Conservation (phyloP, 139 green algal genomes). For the Raphidocelis subcapitata region DNA sequence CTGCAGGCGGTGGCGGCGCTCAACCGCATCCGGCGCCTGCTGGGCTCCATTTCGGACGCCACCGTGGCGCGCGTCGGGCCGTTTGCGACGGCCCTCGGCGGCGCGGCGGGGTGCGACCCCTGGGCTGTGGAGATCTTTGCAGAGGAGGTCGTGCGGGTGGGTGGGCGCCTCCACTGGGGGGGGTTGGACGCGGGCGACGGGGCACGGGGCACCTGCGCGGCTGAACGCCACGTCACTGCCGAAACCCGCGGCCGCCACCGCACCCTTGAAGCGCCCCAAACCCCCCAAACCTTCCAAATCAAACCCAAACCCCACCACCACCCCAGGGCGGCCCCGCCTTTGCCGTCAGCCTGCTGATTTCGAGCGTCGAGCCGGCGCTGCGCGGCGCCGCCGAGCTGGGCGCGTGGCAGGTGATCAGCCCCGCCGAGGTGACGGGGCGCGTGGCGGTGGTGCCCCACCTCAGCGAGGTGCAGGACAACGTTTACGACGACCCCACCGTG, state of each 20-base stretch:
- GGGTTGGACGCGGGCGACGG: too few species aligned
- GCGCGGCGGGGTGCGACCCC: constrained; percentile 75
- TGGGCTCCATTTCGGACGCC: constrained; percentile 45
- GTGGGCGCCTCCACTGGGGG: background rate
- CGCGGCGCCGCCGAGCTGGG: constrained; percentile 81
- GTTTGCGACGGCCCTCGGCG: constrained; percentile 59
- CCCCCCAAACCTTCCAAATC: too few species aligned
- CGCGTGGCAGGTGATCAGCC: constrained; percentile 92
- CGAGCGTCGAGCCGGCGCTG: constrained; percentile 75
- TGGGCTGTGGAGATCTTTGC: constrained; percentile 93
- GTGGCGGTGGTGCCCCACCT: constrained; percentile 76
- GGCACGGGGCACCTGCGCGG: too few species aligned
- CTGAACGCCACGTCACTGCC: too few species aligned
- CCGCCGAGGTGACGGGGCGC: constrained; percentile 59
- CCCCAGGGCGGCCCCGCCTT: constrained; percentile 92
- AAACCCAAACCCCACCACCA: too few species aligned
- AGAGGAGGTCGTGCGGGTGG: constrained; percentile 76
- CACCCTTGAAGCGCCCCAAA: too few species aligned
- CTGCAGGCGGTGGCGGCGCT: constrained; percentile 86
- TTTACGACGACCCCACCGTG: constrained; percentile 81
- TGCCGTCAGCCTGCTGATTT: constrained; percentile 80
- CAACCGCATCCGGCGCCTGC: constrained; percentile 78
- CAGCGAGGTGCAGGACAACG: constrained; percentile 85
- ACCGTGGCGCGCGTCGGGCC: constrained; percentile 54
- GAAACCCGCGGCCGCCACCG: too few species aligned